Percentiles rank a stretch among this genome's conserved stretches.
Evolutionary conservation across 2,329 filamentous ascomycete species (phyloP).

Genomic region (Fusarium sp.): DNA sequence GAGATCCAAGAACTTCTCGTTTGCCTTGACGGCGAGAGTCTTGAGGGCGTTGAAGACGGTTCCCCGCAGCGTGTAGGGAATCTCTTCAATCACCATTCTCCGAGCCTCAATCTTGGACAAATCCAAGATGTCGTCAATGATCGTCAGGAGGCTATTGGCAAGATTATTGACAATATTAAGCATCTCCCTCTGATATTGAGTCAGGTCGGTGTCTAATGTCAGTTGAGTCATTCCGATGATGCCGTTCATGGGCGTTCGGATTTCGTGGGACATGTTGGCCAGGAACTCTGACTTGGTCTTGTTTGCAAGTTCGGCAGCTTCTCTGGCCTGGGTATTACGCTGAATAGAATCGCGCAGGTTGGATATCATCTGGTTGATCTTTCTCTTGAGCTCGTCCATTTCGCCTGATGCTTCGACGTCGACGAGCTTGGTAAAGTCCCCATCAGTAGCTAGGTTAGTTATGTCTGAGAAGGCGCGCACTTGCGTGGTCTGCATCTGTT

Average conservation of each 20-base stretch:
- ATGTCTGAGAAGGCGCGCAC: conserved; percentile 98
- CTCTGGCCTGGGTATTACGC: conserved; percentile 92
- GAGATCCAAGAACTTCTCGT: conserved; percentile 92
- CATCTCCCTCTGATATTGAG: conserved; percentile 97
- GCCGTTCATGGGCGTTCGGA: conserved; percentile 95
- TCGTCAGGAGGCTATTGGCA: conserved; percentile 94
- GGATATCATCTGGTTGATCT: conserved; percentile 99
- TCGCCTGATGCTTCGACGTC: conserved; percentile 97
- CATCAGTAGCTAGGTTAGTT: conserved; percentile 96
- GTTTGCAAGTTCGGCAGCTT: conserved; percentile 95
- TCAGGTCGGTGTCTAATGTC: conserved; percentile 93
- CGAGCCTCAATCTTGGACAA: conserved; percentile 90
- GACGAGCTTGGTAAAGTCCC: conserved; percentile 96
- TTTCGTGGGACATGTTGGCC: conserved; percentile 99
- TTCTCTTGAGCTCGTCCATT: conserved; percentile 98
- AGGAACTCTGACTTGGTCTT: conserved; percentile 99
- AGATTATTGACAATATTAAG: conserved; percentile 97
- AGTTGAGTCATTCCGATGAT: conserved; percentile 99
- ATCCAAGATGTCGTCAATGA: conserved; percentile 88
- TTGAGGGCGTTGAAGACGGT: conserved; percentile 98
- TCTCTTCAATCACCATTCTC: conserved; percentile 98
- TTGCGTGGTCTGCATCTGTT: conserved; percentile 80
- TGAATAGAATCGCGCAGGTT: conserved; percentile 96
- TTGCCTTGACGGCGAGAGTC: conserved; percentile 95
- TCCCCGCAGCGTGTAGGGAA: conserved; percentile 92